These are phyloP conservation scores for Amphicarpaea edgeworthii DNA, from an alignment of 306 rosid genomes.

Conservation along the genomic window DNA sequence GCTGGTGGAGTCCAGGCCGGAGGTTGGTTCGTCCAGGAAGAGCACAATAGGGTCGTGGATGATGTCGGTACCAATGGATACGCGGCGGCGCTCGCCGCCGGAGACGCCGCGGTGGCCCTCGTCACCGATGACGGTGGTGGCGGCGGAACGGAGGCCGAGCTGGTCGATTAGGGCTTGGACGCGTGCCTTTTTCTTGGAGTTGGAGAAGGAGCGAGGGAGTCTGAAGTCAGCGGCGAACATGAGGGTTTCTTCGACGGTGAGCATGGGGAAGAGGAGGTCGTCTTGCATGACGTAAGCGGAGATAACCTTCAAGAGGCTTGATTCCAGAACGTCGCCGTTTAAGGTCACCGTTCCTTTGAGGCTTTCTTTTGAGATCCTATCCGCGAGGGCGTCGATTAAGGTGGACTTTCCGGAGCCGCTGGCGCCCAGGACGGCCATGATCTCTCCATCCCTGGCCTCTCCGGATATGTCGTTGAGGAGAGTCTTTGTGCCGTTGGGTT, in stretches of 20 bases:
- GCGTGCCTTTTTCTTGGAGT: slow-evolving; percentile 73
- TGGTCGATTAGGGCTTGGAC: slow-evolving; percentile 87
- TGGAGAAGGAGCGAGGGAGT: slow-evolving; percentile 84
- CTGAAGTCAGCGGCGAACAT: slow-evolving; percentile 90
- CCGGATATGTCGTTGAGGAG: slow-evolving; percentile 81
- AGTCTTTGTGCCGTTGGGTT: slow-evolving; percentile 50
- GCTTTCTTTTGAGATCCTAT: slow-evolving; percentile 80
- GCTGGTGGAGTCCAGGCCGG: slow-evolving; percentile 89
- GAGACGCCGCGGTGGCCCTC: slow-evolving; percentile 94
- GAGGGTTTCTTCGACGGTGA: slow-evolving; percentile 92
- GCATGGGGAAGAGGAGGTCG: slow-evolving; percentile 94
- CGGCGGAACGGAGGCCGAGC: slow-evolving; percentile 74
- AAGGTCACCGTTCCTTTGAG: slow-evolving; percentile 65
- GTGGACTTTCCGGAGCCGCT: slow-evolving; percentile 97
- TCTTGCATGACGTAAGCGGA: slow-evolving; percentile 99
- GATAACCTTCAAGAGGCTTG: slow-evolving; percentile 69
- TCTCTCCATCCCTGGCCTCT: slow-evolving; percentile 87
- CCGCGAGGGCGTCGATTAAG: slow-evolving; percentile 84
- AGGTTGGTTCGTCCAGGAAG: slow-evolving; percentile 94
- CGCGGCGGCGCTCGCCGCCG: slow-evolving; percentile 91
- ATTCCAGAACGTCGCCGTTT: slow-evolving; percentile 69
- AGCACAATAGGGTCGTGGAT: slow-evolving; percentile 86
- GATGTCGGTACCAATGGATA: slow-evolving; percentile 87
- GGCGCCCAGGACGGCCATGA: slow-evolving; percentile 94
- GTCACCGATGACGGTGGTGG: slow-evolving; percentile 80